Conservation (phyloP, 2,329 filamentous ascomycete species). For the Nothomitra cinnamomea region DNA sequence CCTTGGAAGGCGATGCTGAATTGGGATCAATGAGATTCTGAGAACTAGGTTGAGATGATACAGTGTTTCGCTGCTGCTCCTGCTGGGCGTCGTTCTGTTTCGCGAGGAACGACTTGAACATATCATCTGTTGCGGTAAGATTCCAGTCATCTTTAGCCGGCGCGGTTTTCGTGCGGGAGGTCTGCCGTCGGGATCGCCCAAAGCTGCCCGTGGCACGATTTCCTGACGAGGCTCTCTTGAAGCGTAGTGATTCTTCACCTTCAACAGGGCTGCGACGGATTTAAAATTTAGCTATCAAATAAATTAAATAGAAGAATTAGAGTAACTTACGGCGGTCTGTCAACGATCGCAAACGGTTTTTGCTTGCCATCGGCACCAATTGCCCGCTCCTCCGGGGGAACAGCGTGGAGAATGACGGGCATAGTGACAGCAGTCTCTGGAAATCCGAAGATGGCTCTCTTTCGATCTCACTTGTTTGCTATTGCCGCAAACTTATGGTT, state of each 20-base stretch:
- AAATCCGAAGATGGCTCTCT: background rate
- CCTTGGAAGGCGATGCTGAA: slow-evolving; percentile 11
- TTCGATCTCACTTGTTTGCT: too few species aligned
- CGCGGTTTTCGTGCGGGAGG: slow-evolving; percentile 26
- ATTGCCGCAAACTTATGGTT: too few species aligned
- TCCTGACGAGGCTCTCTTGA: background rate
- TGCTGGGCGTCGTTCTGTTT: slow-evolving; percentile 3
- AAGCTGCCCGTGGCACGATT: slow-evolving; percentile 2
- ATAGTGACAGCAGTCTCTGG: slow-evolving; percentile 22
- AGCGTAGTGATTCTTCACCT: background rate
- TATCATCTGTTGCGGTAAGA: slow-evolving; percentile 27
- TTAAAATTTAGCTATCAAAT: background rate
- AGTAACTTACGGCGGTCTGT: slow-evolving; percentile 35
- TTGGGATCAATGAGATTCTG: slow-evolving; percentile 13
- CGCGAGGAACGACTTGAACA: slow-evolving; percentile 21
- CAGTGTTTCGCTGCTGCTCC: background rate
- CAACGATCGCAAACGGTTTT: slow-evolving; percentile 49
- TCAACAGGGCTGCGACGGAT: background rate
- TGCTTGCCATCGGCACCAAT: slow-evolving; percentile 47
- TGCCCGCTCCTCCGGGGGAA: slow-evolving; percentile 51
- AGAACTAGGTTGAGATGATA: background rate
- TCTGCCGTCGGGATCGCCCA: slow-evolving; percentile 19
- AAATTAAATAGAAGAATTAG: background rate
- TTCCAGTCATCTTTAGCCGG: slow-evolving; percentile 30
- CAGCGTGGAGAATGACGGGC: slow-evolving; percentile 52